Percentiles rank a stretch among this genome's conserved stretches.
Conservation (phyloP, 768 basidiomycete species). For the Suillus sp. region DNA sequence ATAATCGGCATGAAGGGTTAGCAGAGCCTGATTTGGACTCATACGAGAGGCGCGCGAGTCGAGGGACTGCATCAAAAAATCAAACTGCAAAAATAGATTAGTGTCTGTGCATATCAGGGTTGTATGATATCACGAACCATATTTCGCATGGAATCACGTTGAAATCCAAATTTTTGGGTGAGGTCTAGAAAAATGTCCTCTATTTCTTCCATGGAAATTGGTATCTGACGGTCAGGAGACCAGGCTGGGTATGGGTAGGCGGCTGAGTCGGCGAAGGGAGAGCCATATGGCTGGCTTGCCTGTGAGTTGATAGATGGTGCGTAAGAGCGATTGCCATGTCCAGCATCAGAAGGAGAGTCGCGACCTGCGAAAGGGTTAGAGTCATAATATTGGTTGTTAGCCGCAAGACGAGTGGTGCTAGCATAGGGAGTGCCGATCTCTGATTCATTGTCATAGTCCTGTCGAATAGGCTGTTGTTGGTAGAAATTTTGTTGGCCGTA, state of each 20-base stretch:
- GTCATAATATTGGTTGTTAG: slow-evolving; percentile 40
- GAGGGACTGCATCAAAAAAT: slow-evolving; percentile 96
- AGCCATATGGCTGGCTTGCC: slow-evolving; percentile 56
- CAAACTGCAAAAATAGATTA: slow-evolving; percentile 58
- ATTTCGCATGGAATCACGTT: slow-evolving; percentile 93
- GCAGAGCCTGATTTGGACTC: slow-evolving; percentile 93
- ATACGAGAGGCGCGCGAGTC: slow-evolving; percentile 98
- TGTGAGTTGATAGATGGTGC: slow-evolving; percentile 63
- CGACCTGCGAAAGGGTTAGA: slow-evolving; percentile 20
- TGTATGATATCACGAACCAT: slow-evolving; percentile 55
- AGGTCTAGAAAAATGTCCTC: slow-evolving; percentile 99
- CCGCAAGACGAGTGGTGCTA: slow-evolving; percentile 59
- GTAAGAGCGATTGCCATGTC: slow-evolving; percentile 46
- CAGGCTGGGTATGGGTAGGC: slow-evolving; percentile 91
- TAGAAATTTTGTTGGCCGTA: slow-evolving; percentile 23
- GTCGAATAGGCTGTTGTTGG: slow-evolving; percentile 34
- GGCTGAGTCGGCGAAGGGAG: slow-evolving; percentile 60
- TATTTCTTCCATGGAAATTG: slow-evolving; percentile 96
- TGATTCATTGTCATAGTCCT: slow-evolving; percentile 49
- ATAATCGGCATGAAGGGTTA: slow-evolving; percentile 98
- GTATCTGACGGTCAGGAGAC: slow-evolving; percentile 90
- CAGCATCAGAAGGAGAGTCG: slow-evolving; percentile 33
- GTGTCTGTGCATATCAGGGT: neutral
- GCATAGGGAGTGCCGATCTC: slow-evolving; percentile 58
- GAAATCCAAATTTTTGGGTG: slow-evolving; percentile 98